These are phyloP conservation scores for Acanthamoeba culbertsoni DNA, from an alignment of 208 protist genomes.

Conservation along the genomic window DNA sequence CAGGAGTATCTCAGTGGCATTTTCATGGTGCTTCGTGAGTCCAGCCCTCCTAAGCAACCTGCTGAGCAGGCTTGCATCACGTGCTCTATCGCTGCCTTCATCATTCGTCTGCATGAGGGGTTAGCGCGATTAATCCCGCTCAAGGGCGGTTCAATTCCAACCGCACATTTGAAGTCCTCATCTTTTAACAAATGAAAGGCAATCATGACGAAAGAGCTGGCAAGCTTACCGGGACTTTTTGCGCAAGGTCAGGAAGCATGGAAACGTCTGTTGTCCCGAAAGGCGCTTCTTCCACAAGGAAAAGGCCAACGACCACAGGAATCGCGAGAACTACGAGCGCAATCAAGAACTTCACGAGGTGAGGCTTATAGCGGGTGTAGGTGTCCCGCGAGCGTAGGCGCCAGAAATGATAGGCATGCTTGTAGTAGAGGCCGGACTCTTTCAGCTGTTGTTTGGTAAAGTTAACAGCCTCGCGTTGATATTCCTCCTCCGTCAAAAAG, in stretches of 20 bases:
- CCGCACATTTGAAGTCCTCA: too few relatives aligned
- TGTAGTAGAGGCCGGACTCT: slow-evolving; percentile 42
- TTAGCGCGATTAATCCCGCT: background rate
- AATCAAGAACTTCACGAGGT: slow-evolving; percentile 37
- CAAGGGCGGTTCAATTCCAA: too few relatives aligned
- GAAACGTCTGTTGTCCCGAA: slow-evolving; percentile 42
- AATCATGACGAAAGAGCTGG: background rate
- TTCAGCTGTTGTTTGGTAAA: slow-evolving; percentile 32
- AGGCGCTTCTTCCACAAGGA: background rate
- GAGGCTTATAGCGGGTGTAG: background rate
- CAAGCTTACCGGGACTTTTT: background rate
- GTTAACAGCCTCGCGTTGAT: background rate
- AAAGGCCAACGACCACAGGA: slow-evolving; percentile 14
- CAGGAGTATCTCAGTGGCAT: background rate
- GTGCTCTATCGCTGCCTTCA: background rate
- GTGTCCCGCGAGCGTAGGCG: background rate
- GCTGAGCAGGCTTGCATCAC: background rate
- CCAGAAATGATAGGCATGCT: slow-evolving; percentile 31
- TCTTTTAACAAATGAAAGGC: background rate
- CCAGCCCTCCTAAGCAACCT: background rate
- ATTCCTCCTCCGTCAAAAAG: slow-evolving; percentile 3
- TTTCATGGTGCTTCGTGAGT: background rate
- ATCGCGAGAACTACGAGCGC: background rate
- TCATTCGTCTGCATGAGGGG: background rate
- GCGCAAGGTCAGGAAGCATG: slow-evolving; percentile 30